Base-by-base conservation (phyloP, 2,329 filamentous ascomycete species). In the Alternaria gaisen region DNA sequence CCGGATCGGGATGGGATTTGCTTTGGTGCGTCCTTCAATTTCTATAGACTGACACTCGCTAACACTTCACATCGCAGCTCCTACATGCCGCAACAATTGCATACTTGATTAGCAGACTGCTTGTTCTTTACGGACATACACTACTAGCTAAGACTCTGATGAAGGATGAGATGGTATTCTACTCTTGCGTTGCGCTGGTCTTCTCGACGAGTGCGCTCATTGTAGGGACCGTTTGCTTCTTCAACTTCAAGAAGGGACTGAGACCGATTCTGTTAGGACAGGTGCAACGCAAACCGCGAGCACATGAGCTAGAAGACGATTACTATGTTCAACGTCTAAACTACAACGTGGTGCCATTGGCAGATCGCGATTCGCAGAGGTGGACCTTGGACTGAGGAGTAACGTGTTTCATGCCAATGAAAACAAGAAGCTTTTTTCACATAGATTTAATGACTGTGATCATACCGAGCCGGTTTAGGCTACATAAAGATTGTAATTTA, bases 161-260 rank as follows among this genome's bases (percentile, higher is more conserved):
- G 46, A 73, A 69, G 42, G 60, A 72, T 28, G 65, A 72, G 42
- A 72, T 72, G 66, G 43, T 68, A 3, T 60, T 72, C n/a, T 71
- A 68, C 24, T 51, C 66, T 18, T 32, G 50, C 22, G 52, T 66
- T 1, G 64, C 60, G 2, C 20, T 72, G 9, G 51, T 24, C 5
- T 55, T 70, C 4, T 58, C 60, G 11, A 50, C 47, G 0, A 14
- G 53, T 6, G 58, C 65, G 5, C n/a, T 60, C 5, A 12, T 61
- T 51, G 28, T n/a, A 56, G 11, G 62, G 41, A 14, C 53, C 56
- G 2, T 68, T 8, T 73, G 71, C 60, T 41, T 69, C 2, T 22
- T 54, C 8, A 73, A 72, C 22, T 74, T 74, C 38, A 46, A 56
- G 3, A 69, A 72, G 10, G 71, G 71, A 0, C 40, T 74, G 22